Base-by-base conservation (phyloP, 495 filamentous ascomycete genomes). In the Penicillium crystallinum region DNA sequence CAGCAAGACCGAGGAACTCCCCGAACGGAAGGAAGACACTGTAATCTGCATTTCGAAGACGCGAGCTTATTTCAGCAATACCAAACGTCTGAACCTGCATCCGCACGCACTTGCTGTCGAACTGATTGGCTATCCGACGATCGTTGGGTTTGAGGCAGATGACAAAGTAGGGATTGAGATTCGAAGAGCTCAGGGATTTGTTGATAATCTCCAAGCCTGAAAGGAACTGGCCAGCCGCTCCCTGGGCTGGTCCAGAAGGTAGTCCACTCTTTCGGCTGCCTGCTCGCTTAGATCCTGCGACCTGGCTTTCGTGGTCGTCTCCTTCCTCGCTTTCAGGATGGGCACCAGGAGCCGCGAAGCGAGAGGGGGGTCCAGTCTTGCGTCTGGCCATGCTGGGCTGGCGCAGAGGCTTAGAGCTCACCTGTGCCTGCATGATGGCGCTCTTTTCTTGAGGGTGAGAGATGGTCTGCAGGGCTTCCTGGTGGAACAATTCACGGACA, bases 91-190 rank as follows among this genome's bases (percentile, higher is more conserved):
- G 91, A 4, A 98, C 81, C 70, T 98, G 93, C 27, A 86, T 86
- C 14, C 93, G 84, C 21, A 98, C 93, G 64, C 91, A 97, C 69
- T 98, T 97, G 76, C 90, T 96, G 67, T 98, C 93, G 57, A 97
- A 97, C 65, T 97, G 93, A 56, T 98, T 97, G 44, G 93, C 92
- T 55, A 98, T 98, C 22, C 92, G 86, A 17, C 93, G 82, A 69
- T 97, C 93, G 63, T 98, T 98, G 7, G 93, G 93, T 69, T 98
- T 97, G 44, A 98, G 74, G 59, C 93, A 97, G 72, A 98, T 96
- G 23, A 98, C 81, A 60, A 97, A 97, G 64, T 97, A 98, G 12
- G 88, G 82, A 62, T 97, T 98, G 9, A 89, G 83, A 60, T 89
- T 89, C 7, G 83, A 75, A 7, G 88, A 84, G 29, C 82, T 88